These are phyloP conservation scores for Avicennia marina DNA, from an alignment of 257 asterid species.

Conservation along the genomic window DNA sequence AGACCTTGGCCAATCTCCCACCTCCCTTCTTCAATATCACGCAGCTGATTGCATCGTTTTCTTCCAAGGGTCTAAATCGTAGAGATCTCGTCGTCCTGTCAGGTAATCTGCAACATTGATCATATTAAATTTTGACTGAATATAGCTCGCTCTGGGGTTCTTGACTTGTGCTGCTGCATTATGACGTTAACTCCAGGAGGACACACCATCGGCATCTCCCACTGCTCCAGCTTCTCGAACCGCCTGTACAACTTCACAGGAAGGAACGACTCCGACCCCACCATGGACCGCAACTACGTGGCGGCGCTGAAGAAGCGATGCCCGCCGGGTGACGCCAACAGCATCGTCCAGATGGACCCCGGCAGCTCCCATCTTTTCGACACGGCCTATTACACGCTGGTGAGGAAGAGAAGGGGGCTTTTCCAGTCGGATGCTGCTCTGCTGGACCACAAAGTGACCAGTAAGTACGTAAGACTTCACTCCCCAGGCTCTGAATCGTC, in stretches of 20 bases:
- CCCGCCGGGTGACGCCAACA: constrained; percentile 25
- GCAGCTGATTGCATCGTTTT: constrained; percentile 36
- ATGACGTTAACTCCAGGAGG: constrained; percentile 53
- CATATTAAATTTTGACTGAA: too few relatives aligned
- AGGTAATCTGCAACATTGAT: not conserved
- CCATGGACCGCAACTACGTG: constrained; percentile 38
- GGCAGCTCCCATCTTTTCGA: constrained; percentile 37
- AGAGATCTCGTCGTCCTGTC: constrained; percentile 23
- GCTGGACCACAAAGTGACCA: not conserved
- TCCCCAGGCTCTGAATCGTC: constrained; percentile 14
- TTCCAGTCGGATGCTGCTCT: constrained; percentile 28
- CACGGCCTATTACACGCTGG: constrained; percentile 21
- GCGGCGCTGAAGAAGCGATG: constrained; percentile 22
- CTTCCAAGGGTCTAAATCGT: constrained; percentile 42
- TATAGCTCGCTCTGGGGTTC: too few relatives aligned
- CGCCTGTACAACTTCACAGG: constrained; percentile 60
- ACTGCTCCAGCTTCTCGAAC: constrained; percentile 35
- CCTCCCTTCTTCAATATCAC: constrained; percentile 54
- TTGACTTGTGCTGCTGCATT: too few relatives aligned
- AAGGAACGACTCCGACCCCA: constrained; percentile 41
- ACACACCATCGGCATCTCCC: constrained; percentile 56
- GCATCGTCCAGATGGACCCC: constrained; percentile 44
- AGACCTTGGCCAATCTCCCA: constrained; percentile 51
- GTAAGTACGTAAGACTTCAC: not conserved
- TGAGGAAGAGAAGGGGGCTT: constrained; percentile 33